phyloP scores from a whole-genome alignment of 2,329 filamentous ascomycete species.

The Colletotrichum truncatum region DNA sequence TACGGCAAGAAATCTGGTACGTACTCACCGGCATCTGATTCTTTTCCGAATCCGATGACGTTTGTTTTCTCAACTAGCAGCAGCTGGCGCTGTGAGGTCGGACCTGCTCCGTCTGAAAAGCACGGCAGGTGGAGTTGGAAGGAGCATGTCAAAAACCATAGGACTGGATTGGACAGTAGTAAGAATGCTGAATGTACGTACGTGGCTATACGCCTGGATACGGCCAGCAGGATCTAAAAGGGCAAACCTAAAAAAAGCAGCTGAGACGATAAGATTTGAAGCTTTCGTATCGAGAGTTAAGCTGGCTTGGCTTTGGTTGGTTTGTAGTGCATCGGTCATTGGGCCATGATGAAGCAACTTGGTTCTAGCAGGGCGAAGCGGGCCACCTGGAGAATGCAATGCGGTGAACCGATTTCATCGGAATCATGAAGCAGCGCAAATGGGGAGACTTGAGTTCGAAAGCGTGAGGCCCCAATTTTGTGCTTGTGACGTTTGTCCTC shows the following conservation, averaged over 20 bases:
- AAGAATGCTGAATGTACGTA: no score
- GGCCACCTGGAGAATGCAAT: no score
- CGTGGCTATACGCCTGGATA: neutral
- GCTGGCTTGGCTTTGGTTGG: no score
- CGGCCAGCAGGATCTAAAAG: neutral
- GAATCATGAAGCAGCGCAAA: neutral
- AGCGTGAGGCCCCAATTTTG: neutral
- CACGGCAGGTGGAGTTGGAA: neutral
- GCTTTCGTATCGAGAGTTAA: no score
- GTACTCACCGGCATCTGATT: slow-evolving; percentile 11
- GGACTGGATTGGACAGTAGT: no score
- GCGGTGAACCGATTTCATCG: neutral
- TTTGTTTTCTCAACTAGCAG: neutral
- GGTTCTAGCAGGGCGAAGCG: no score
- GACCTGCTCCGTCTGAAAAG: slow-evolving; percentile 1
- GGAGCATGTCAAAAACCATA: neutral
- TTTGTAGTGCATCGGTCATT: no score
- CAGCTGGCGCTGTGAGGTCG: slow-evolving; percentile 4
- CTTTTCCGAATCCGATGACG: slow-evolving; percentile 1
- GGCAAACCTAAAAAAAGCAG: neutral
- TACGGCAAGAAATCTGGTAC: neutral
- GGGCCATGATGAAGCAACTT: no score
- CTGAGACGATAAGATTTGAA: neutral
- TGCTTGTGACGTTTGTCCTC: neutral
- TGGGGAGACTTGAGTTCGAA: neutral